Percentiles rank a stretch among this genome's conserved stretches.
These are phyloP conservation scores for Solanum etuberosum DNA, from an alignment of 257 asterid genomes.

Conservation along the genomic window DNA sequence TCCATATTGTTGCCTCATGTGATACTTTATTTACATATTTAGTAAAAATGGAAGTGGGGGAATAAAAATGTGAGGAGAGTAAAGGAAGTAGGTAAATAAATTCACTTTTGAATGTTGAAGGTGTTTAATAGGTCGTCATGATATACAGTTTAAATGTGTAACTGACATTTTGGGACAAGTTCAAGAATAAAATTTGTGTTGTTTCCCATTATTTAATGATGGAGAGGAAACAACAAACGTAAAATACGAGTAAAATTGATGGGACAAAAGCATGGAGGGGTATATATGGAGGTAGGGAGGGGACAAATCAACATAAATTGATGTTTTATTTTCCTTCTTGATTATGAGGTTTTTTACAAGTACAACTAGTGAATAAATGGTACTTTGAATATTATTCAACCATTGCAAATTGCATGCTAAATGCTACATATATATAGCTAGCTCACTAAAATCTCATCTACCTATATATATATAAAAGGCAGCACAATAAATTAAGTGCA, in stretches of 20 bases:
- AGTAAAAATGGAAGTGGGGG: neutral
- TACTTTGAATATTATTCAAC: neutral
- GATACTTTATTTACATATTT: neutral
- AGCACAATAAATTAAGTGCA: neutral
- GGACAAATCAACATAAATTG: neutral
- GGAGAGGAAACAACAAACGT: neutral
- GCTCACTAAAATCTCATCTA: neutral
- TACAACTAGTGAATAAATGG: neutral
- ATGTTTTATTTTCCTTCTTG: neutral
- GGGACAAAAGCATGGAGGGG: neutral
- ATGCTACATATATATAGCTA: neutral
- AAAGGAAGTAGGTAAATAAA: neutral
- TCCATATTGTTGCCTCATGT: no score
- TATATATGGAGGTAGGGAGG: neutral
- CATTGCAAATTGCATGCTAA: neutral
- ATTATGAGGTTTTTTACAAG: neutral
- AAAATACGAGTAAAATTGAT: neutral
- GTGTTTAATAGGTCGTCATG: neutral
- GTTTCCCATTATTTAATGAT: no score
- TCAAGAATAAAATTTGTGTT: no score
- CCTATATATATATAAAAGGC: neutral
- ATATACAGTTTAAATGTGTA: no score
- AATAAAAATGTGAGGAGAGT: neutral
- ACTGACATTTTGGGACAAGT: rapidly evolving
- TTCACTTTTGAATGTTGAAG: neutral